These are phyloP conservation scores for Rubia peregrina DNA, from an alignment of 305 asterid species.

Conservation along the genomic window DNA sequence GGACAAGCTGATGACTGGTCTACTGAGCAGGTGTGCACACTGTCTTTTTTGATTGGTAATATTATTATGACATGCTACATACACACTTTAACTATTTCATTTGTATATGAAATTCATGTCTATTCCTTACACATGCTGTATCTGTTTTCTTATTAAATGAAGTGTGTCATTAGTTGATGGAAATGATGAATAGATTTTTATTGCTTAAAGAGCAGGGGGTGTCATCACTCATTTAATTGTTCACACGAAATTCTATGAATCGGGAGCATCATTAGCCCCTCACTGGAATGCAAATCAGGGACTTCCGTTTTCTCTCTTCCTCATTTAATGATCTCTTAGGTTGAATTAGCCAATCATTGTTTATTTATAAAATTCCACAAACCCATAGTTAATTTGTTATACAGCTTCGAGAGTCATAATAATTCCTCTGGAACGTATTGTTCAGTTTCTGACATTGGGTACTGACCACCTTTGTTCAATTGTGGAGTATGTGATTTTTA, in stretches of 20 bases:
- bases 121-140: neutral
- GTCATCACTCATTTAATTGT: neutral
- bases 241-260: neutral
- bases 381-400: neutral
- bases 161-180: neutral
- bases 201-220: neutral
- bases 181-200: neutral
- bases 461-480: neutral
- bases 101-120: neutral
- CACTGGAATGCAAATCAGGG: neutral
- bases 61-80: neutral
- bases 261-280: neutral
- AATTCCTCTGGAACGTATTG: neutral
- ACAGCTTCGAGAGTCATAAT: neutral
- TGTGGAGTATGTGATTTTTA: neutral
- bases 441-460: neutral
- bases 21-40: constrained; percentile 53
- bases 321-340: neutral
- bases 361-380: neutral
- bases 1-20: constrained; percentile 32
- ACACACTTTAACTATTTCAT: neutral
- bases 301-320: neutral
- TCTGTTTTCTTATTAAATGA: neutral
- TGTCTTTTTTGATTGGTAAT: constrained; percentile 6
- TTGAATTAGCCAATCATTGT: neutral